Conservation (phyloP, 345 rosid species). For the Acer campestre region DNA sequence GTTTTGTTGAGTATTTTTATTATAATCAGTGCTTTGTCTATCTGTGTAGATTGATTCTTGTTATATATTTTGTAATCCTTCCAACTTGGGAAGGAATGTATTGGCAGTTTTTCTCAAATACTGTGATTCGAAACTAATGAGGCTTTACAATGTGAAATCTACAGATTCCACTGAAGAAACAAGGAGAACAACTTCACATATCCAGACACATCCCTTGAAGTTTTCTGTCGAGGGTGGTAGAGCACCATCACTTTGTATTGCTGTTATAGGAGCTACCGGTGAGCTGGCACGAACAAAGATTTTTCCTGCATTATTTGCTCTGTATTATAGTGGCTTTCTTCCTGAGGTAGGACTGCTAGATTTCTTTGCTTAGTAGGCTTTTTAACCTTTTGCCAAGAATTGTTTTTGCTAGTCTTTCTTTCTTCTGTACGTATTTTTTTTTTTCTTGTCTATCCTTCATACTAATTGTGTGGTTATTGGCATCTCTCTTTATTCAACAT, state of each 20-base stretch:
- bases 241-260: slow-evolving; percentile 66
- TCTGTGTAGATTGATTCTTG: not conserved
- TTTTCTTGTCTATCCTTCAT: not conserved
- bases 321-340: slow-evolving; percentile 75
- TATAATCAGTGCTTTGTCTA: not conserved
- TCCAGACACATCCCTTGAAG: slow-evolving; percentile 29
- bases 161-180: slow-evolving; percentile 32
- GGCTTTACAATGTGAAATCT: not conserved
- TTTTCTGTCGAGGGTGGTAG: slow-evolving; percentile 29
- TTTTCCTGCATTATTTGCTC: slow-evolving; percentile 77
- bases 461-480: slow-evolving; percentile 3
- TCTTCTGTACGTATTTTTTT: not conserved
- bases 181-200: slow-evolving; percentile 15
- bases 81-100: not conserved
- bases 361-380: not conserved
- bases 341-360: slow-evolving; percentile 55
- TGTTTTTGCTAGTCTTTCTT: not conserved
- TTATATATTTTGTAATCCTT: not conserved
- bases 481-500: not conserved
- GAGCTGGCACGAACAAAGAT: slow-evolving; percentile 67
- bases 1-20: not conserved
- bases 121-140: not conserved
- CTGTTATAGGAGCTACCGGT: slow-evolving; percentile 80
- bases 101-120: not conserved
- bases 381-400: not conserved